Conservation (phyloP, 176 grass and related monocot species). For the Musa schizocarpa region DNA sequence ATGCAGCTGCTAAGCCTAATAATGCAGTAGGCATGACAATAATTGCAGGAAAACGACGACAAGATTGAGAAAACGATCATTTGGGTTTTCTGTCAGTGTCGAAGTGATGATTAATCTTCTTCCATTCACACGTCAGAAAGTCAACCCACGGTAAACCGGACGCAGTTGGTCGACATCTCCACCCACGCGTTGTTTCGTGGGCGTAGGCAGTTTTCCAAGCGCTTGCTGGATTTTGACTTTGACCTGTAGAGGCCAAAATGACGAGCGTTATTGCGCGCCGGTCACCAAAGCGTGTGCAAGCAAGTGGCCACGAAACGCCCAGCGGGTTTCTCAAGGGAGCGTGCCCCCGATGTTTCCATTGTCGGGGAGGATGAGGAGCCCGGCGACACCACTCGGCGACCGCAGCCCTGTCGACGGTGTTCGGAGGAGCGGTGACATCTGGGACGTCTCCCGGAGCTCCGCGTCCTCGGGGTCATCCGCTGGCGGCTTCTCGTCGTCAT, state of each 20-base stretch:
- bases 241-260: neutral
- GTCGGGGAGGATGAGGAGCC: neutral
- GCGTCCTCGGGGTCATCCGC: neutral
- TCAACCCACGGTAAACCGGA: neutral
- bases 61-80: too few species aligned
- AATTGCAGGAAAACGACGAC: too few species aligned
- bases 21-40: too few species aligned
- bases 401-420: neutral
- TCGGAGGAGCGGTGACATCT: neutral
- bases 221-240: neutral
- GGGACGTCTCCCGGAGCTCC: neutral
- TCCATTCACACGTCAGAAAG: neutral
- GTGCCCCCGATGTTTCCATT: too few species aligned
- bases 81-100: too few species aligned
- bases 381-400: neutral
- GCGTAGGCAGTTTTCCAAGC: neutral
- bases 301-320: too few species aligned
- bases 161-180: neutral
- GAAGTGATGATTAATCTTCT: too few species aligned
- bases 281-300: too few species aligned
- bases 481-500: neutral
- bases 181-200: neutral
- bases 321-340: too few species aligned
- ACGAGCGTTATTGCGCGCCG: too few species aligned
- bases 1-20: too few species aligned